Evolutionary conservation across 2,329 filamentous ascomycete genomes (phyloP).

Genomic region (Beauveria scarabaeidicola): DNA sequence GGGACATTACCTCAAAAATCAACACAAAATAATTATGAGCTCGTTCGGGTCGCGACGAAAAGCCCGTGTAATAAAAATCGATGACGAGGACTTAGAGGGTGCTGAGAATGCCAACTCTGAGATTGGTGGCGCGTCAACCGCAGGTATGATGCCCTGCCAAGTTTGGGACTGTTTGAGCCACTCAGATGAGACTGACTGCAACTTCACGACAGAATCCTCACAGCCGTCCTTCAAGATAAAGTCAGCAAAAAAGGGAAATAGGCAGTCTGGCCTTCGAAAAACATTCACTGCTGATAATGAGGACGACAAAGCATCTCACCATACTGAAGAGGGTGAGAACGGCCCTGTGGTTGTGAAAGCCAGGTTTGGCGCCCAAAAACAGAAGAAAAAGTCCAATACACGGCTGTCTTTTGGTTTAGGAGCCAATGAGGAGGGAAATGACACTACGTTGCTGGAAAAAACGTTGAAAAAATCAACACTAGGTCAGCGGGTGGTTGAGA

Average conservation of each 20-base stretch:
- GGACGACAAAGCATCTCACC: constrained; percentile 21
- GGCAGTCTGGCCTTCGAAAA: constrained; percentile 51
- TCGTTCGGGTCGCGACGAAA: constrained; percentile 55
- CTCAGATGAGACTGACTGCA: constrained; percentile 8
- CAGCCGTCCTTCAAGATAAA: constrained; percentile 35
- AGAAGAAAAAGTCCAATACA: constrained; percentile 58
- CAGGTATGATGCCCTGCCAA: constrained; percentile 28
- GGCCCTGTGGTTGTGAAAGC: constrained; percentile 43
- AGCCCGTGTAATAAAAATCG: constrained; percentile 65
- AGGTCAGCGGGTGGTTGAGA: constrained; percentile 56
- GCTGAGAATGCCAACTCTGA: constrained; percentile 15
- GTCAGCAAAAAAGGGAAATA: constrained; percentile 42
- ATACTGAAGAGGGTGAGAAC: constrained; percentile 35
- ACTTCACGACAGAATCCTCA: constrained; percentile 21
- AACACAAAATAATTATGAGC: constrained; percentile 34
- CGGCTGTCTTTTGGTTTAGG: constrained; percentile 68
- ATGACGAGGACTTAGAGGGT: constrained; percentile 52
- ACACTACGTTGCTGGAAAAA: constrained; percentile 37
- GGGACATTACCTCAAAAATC: not conserved
- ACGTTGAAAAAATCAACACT: constrained; percentile 59
- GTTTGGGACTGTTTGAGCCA: not conserved
- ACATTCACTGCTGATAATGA: constrained; percentile 41
- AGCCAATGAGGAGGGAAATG: constrained; percentile 39
- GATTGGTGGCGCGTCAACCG: constrained; percentile 21
- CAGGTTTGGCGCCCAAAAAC: constrained; percentile 39